Conservation (phyloP, 2,329 filamentous ascomycete species). For the Plectosphaerella plurivora region DNA sequence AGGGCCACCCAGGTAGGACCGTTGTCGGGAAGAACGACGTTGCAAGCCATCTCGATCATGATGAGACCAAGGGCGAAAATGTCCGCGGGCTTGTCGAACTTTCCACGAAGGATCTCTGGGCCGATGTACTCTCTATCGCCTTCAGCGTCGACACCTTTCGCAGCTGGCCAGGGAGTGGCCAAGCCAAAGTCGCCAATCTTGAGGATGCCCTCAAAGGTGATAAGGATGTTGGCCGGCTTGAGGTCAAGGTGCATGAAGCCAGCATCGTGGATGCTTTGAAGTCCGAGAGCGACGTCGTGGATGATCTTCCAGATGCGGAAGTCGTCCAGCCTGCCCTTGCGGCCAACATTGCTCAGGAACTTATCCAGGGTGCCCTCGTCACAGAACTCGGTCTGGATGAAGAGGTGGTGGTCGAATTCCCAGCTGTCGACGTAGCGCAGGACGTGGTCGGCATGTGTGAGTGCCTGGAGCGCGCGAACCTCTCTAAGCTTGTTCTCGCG, state of each 20-base stretch:
- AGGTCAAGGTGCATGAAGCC: conserved; percentile 83
- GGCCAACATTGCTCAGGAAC: conserved; percentile 78
- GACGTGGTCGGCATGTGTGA: conserved; percentile 79
- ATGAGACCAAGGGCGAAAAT: conserved; percentile 93
- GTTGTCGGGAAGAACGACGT: conserved; percentile 90
- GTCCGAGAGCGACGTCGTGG: conserved; percentile 75
- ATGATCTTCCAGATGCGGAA: conserved; percentile 99
- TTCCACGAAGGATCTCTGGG: conserved; percentile 82
- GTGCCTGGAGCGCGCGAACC: conserved; percentile 70
- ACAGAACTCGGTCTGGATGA: conserved; percentile 97
- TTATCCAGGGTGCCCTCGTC: conserved; percentile 87
- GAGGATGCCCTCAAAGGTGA: conserved; percentile 74
- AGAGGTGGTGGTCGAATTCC: conserved; percentile 81
- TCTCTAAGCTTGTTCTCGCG: conserved; percentile 82
- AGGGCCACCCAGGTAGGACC: conserved; percentile 87
- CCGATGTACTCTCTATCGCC: conserved; percentile 96
- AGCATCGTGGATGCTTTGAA: conserved; percentile 84
- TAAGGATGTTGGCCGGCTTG: conserved; percentile 80
- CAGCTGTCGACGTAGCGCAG: conserved; percentile 81
- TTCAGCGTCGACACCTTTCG: conserved; percentile 76
- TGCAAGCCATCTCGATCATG: conserved; percentile 89
- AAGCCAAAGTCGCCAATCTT: conserved; percentile 87
- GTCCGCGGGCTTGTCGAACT: conserved; percentile 86
- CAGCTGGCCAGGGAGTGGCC: conserved; percentile 74
- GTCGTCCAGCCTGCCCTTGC: conserved; percentile 84